These are phyloP conservation scores for Debaryomyces prosopidis DNA, from an alignment of 805 yeast species.

Conservation along the genomic window DNA sequence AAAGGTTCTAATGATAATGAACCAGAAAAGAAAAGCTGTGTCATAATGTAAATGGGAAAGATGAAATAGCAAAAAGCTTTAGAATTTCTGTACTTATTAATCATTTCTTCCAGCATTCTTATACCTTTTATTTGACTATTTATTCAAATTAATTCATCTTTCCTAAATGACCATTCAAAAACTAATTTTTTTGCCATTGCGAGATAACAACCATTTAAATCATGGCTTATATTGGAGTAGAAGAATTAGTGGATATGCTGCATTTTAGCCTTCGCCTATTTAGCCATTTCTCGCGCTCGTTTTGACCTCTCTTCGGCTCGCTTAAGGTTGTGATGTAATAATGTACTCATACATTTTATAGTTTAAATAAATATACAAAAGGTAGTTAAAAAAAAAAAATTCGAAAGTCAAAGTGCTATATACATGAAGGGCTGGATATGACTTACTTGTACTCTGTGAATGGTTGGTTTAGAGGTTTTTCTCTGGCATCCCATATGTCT, in stretches of 20 bases:
- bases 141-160: background rate
- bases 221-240: too few species aligned
- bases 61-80: background rate
- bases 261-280: too few species aligned
- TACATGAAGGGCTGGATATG: too few species aligned
- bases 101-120: too few species aligned
- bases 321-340: background rate
- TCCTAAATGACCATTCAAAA: background rate
- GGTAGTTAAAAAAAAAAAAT: background rate
- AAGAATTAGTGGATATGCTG: too few species aligned
- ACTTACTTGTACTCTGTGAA: slow-evolving; percentile 22
- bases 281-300: too few species aligned
- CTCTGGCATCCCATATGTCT: slow-evolving; percentile 72
- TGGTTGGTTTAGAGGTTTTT: slow-evolving; percentile 34
- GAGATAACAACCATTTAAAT: too few species aligned
- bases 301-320: background rate
- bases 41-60: slow-evolving; percentile 30
- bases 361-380: background rate
- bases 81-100: background rate
- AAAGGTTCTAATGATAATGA: slow-evolving; percentile 63
- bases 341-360: too few species aligned
- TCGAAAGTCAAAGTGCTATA: too few species aligned
- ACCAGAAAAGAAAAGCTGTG: slow-evolving; percentile 41
- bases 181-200: background rate
- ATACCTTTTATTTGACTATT: background rate